Conservation (phyloP, 2,329 filamentous ascomycete species). For the Coniochaeta sp. region DNA sequence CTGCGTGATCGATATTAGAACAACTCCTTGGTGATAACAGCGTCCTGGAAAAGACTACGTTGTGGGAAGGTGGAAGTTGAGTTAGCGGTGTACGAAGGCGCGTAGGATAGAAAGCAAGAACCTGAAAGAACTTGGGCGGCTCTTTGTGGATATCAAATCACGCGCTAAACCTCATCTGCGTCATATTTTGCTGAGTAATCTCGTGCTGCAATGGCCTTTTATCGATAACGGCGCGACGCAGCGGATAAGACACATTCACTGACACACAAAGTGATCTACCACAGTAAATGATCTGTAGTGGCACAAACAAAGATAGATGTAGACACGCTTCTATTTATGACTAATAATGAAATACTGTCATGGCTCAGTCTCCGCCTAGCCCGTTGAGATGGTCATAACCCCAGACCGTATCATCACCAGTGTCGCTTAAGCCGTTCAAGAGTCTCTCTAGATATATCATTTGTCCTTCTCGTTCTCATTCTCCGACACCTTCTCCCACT, state of each 20-base stretch:
- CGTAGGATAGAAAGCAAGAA: not conserved
- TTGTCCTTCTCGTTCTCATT: slow-evolving; percentile 55
- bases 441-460: slow-evolving; percentile 8
- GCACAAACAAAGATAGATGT: too few relatives aligned
- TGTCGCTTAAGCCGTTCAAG: not conserved
- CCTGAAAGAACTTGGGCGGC: not conserved
- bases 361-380: not conserved
- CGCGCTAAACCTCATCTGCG: not conserved
- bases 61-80: not conserved
- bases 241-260: not conserved
- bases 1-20: not conserved
- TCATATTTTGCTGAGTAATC: not conserved
- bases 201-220: not conserved
- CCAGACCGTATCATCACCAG: not conserved
- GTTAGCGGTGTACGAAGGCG: not conserved
- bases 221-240: not conserved
- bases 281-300: too few relatives aligned
- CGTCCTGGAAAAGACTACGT: not conserved
- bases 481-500: slow-evolving; percentile 94
- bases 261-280: not conserved
- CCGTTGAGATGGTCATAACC: not conserved
- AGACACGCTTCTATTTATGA: too few relatives aligned
- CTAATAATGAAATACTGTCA: too few relatives aligned
- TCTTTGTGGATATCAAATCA: not conserved
- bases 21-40: not conserved